Percentiles rank a stretch among this genome's conserved stretches.
Evolutionary conservation across 192 early-diverging fungal species (phyloP).

Genomic region (Chytriomyces sp.): DNA sequence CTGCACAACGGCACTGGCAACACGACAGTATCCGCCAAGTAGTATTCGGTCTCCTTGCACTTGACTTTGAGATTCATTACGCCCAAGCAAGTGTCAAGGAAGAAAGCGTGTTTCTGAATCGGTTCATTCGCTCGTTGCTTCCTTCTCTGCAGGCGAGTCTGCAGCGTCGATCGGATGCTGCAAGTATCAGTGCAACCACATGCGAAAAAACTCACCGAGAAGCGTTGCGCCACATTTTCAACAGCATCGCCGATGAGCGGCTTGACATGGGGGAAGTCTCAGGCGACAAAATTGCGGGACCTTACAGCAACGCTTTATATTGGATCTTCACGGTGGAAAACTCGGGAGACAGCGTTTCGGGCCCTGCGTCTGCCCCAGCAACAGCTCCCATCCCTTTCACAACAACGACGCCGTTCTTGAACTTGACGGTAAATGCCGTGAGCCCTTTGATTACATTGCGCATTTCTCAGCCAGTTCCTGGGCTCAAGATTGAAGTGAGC

Average conservation of each 20-base stretch:
- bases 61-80: conserved; percentile 28
- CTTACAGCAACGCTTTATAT: not conserved
- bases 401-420: conserved; percentile 23
- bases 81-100: conserved; percentile 6
- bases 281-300: not conserved
- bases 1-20: conserved; percentile 17
- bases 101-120: conserved; percentile 11
- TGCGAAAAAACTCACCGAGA: conserved; percentile 13
- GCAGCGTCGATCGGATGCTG: not conserved
- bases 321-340: conserved; percentile 16
- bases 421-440: not conserved
- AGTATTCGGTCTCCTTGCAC: conserved; percentile 17
- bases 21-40: conserved; percentile 25
- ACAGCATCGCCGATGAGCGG: conserved; percentile 15
- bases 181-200: not conserved
- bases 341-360: not conserved
- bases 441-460: conserved; percentile 8
- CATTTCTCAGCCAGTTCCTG: not conserved
- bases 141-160: conserved; percentile 7
- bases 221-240: not conserved
- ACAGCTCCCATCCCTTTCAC: not conserved
- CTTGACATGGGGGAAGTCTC: conserved; percentile 14
- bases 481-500: not conserved
- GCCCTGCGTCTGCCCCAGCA: no score
- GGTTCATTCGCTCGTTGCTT: conserved; percentile 3